Conservation (phyloP, 345 rosid species). For the Salix viminalis region DNA sequence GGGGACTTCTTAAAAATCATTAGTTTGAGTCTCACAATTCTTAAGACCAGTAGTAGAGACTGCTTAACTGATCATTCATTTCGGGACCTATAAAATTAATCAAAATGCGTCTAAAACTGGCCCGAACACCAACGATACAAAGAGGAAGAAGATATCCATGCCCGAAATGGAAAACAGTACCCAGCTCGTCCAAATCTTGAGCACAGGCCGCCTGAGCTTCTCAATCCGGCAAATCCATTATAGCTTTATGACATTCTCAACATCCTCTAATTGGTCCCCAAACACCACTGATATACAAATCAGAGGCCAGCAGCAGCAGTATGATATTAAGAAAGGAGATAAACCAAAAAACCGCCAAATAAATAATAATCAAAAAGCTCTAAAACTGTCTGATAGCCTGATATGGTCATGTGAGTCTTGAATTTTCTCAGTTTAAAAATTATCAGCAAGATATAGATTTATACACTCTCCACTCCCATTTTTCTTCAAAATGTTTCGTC, state of each 20-base stretch:
- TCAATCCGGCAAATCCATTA: neutral
- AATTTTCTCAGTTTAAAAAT: conserved; percentile 5
- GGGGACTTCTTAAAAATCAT: no score
- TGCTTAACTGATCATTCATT: no score
- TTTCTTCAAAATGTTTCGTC: conserved; percentile 1
- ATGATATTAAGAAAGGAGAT: neutral
- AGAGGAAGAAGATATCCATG: neutral
- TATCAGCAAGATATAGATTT: conserved; percentile 1
- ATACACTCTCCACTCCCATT: conserved; percentile 3
- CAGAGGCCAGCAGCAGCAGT: neutral
- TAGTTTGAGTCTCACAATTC: no score
- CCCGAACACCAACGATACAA: no score
- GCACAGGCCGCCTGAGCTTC: neutral
- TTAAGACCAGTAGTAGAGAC: no score
- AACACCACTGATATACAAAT: neutral
- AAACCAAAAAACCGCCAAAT: neutral
- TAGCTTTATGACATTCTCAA: neutral
- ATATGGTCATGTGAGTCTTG: neutral
- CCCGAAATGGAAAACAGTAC: neutral
- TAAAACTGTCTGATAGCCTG: neutral
- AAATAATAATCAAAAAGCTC: neutral
- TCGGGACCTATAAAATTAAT: no score
- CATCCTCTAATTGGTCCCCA: neutral
- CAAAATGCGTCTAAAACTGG: no score
- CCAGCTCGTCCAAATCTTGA: neutral